Percentiles rank a stretch among this genome's conserved stretches.
phyloP scores from a whole-genome alignment of 78 protist genomes.

The Fonticula alba region DNA sequence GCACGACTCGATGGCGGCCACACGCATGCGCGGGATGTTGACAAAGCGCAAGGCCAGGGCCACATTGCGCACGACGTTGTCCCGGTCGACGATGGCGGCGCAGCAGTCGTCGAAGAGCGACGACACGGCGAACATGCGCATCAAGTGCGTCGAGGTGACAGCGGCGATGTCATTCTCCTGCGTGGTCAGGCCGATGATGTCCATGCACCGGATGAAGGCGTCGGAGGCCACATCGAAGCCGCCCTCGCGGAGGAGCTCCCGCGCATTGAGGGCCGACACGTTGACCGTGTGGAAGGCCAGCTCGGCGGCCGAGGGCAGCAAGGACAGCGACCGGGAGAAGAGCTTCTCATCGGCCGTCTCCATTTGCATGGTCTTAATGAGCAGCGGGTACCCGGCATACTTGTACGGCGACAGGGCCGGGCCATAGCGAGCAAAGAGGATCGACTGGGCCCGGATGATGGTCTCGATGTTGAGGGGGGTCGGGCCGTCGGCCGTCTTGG shows the following conservation, averaged over 20 bases:
- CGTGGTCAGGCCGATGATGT: background rate
- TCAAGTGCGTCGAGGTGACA: background rate
- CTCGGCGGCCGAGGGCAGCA: constrained; percentile 40
- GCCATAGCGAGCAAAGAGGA: constrained; percentile 39
- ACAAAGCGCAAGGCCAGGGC: constrained; percentile 3
- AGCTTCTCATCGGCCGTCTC: constrained; percentile 18
- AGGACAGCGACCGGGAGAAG: constrained; percentile 8
- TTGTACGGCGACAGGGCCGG: constrained; percentile 43
- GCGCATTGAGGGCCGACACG: constrained; percentile 50
- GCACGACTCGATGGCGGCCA: constrained; percentile 16
- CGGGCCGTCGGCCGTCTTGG: constrained; percentile 3
- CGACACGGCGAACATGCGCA: constrained; percentile 14
- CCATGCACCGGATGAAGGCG: constrained; percentile 15
- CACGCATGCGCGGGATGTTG: constrained; percentile 2
- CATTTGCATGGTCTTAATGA: constrained; percentile 20
- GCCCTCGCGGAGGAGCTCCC: constrained; percentile 44
- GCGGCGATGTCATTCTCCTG: no score
- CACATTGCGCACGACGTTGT: background rate
- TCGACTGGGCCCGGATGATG: constrained; percentile 41
- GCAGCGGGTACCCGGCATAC: constrained; percentile 60
- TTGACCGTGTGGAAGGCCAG: constrained; percentile 42
- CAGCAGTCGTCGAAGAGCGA: constrained; percentile 19
- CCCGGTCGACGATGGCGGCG: background rate
- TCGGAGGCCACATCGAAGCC: constrained; percentile 26
- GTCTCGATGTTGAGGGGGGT: constrained; percentile 19